These are phyloP conservation scores for Leccinum huronense DNA, from an alignment of 1,284 basidiomycete species.

Conservation along the genomic window DNA sequence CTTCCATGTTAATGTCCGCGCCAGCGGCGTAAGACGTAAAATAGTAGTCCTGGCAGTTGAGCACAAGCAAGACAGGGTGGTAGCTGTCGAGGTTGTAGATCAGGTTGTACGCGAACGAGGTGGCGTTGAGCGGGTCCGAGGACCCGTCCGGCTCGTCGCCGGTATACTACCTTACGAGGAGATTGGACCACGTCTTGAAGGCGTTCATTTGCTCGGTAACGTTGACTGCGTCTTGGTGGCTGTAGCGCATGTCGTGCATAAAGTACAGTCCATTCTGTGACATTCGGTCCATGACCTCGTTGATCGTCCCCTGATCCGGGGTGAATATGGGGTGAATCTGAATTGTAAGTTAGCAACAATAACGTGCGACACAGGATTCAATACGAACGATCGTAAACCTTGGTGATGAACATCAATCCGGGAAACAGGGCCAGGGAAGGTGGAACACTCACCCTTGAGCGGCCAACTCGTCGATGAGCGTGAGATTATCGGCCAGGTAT, in stretches of 20 bases:
- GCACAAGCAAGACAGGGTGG: slow-evolving; percentile 74
- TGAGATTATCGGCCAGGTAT: slow-evolving; percentile 58
- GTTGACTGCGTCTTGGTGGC: slow-evolving; percentile 58
- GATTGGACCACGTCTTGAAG: slow-evolving; percentile 63
- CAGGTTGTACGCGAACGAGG: slow-evolving; percentile 54
- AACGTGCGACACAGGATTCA: background rate
- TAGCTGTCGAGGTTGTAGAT: slow-evolving; percentile 72
- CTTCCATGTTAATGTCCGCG: slow-evolving; percentile 60
- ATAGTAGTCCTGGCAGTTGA: slow-evolving; percentile 73
- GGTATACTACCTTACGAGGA: slow-evolving; percentile 80
- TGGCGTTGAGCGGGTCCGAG: slow-evolving; percentile 63
- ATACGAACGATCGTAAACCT: slow-evolving; percentile 37
- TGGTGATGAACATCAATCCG: slow-evolving; percentile 9
- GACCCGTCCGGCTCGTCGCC: slow-evolving; percentile 75
- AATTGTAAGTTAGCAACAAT: slow-evolving; percentile 11
- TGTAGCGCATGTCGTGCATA: slow-evolving; percentile 75
- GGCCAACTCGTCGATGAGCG: slow-evolving; percentile 55
- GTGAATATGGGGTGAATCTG: slow-evolving; percentile 66
- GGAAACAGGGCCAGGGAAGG: background rate
- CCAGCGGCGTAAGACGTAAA: slow-evolving; percentile 60
- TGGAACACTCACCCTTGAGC: slow-evolving; percentile 52
- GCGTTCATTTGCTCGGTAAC: slow-evolving; percentile 65
- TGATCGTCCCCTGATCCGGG: slow-evolving; percentile 49
- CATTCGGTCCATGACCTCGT: slow-evolving; percentile 61
- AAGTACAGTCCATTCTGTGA: slow-evolving; percentile 68